Conservation (phyloP, 202 grass and related monocot species). For the Dendrocalamus latiflorus region DNA sequence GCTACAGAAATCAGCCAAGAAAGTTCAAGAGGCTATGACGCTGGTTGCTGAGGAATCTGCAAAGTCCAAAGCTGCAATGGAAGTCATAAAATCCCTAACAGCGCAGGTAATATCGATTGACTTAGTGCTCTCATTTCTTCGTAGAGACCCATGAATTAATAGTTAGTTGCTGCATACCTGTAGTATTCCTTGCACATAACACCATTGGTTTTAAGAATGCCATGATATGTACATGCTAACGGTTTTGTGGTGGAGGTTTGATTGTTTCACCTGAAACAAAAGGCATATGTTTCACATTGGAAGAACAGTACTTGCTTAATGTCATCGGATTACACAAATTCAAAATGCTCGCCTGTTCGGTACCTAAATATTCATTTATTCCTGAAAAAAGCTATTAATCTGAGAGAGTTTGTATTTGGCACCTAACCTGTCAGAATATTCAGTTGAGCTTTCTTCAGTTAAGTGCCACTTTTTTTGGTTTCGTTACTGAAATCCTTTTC, state of each 20-base stretch:
- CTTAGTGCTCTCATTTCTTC: neutral
- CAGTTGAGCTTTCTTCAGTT: neutral
- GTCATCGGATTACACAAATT: neutral
- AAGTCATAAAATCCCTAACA: slow-evolving; percentile 79
- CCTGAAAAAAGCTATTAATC: neutral
- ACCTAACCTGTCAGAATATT: slow-evolving; percentile 11
- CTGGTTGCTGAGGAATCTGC: slow-evolving; percentile 72
- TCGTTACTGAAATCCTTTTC: slow-evolving; percentile 3
- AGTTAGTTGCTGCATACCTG: neutral
- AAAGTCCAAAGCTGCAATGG: slow-evolving; percentile 83
- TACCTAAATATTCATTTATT: neutral
- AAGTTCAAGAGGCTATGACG: slow-evolving; percentile 61
- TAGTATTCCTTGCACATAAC: neutral
- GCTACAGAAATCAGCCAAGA: slow-evolving; percentile 69
- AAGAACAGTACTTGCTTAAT: slow-evolving; percentile 2
- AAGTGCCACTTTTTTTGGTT: neutral
- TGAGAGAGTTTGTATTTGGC: neutral
- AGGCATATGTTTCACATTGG: neutral
- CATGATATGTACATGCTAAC: neutral
- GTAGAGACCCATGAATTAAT: neutral
- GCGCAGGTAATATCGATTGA: slow-evolving; percentile 44
- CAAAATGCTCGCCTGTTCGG: neutral
- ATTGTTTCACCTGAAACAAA: neutral
- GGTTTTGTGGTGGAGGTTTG: neutral
- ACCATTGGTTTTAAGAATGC: neutral